Conservation (phyloP, 495 filamentous ascomycete genomes). For the Lasiosphaeris hirsuta region DNA sequence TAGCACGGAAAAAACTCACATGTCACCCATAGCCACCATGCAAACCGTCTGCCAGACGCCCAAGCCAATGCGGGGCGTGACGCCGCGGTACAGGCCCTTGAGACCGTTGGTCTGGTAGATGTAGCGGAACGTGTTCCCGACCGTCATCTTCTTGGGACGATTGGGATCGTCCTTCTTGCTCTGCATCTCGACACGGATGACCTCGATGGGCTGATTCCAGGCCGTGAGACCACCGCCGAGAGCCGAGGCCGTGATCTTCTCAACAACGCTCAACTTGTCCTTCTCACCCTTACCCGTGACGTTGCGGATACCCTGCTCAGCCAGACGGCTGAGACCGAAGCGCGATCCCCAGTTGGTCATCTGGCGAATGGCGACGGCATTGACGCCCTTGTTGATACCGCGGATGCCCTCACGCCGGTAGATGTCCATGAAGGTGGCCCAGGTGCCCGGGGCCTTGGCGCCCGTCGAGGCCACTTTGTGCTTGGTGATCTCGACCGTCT, state of each 20-base stretch:
- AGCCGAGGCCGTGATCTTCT: constrained; percentile 87
- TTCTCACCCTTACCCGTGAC: constrained; percentile 71
- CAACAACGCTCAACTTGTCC: constrained; percentile 68
- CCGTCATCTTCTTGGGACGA: constrained; percentile 96
- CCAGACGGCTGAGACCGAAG: constrained; percentile 87
- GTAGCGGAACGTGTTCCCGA: constrained; percentile 86
- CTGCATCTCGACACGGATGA: constrained; percentile 99
- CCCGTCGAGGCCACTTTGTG: constrained; percentile 86
- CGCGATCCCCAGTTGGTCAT: constrained; percentile 99
- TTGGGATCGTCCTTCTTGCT: constrained; percentile 97
- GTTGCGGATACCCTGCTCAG: constrained; percentile 82
- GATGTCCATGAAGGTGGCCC: constrained; percentile 93
- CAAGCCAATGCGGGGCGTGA: constrained; percentile 87
- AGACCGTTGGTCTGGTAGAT: constrained; percentile 88
- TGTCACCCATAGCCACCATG: constrained; percentile 99
- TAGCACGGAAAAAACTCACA: constrained; percentile 58
- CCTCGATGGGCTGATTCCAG: constrained; percentile 99
- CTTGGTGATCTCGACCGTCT: constrained; percentile 99
- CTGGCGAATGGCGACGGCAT: constrained; percentile 95
- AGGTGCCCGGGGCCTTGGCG: constrained; percentile 80
- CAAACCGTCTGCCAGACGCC: constrained; percentile 99
- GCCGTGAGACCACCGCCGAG: constrained; percentile 90
- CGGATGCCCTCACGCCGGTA: constrained; percentile 91
- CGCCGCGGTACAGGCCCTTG: constrained; percentile 92
- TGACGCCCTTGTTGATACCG: constrained; percentile 97